These are phyloP conservation scores for Populus trichocarpa DNA, from an alignment of 441 rosid genomes.

Conservation along the genomic window DNA sequence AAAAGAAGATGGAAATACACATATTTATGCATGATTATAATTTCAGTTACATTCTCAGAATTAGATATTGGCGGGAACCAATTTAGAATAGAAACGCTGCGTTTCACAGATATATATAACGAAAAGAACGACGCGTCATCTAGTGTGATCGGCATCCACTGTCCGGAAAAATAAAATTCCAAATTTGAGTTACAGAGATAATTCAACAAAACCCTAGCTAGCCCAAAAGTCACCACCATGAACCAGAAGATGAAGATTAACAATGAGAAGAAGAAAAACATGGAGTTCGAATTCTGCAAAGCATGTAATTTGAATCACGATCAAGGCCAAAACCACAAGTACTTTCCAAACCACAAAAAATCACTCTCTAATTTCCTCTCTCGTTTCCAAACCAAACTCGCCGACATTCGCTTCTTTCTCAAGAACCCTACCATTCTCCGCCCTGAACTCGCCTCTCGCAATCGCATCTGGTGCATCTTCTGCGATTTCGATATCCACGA, in stretches of 20 bases:
- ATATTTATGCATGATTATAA: neutral
- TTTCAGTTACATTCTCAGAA: neutral
- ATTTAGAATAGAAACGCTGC: neutral
- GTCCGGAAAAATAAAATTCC: neutral
- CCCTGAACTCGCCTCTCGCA: constrained; percentile 51
- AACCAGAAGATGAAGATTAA: constrained; percentile 18
- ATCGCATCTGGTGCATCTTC: constrained; percentile 82
- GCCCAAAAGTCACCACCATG: neutral
- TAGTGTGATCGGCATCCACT: neutral
- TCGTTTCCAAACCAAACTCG: constrained; percentile 57
- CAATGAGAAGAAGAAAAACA: constrained; percentile 14
- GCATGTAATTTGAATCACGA: constrained; percentile 67
- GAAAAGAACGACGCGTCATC: neutral
- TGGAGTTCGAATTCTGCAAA: constrained; percentile 63
- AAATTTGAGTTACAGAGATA: neutral
- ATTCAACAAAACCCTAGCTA: neutral
- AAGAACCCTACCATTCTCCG: constrained; percentile 59
- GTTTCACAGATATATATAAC: neutral
- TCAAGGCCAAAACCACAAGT: constrained; percentile 72
- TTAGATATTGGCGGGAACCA: constrained; percentile 7
- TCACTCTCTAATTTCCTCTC: constrained; percentile 49
- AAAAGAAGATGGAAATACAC: neutral
- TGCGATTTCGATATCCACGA: constrained; percentile 70
- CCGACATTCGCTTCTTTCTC: constrained; percentile 65
- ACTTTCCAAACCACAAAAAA: constrained; percentile 65